phyloP scores from a whole-genome alignment of 1,284 basidiomycete species.

The Sparassis latifolia region DNA sequence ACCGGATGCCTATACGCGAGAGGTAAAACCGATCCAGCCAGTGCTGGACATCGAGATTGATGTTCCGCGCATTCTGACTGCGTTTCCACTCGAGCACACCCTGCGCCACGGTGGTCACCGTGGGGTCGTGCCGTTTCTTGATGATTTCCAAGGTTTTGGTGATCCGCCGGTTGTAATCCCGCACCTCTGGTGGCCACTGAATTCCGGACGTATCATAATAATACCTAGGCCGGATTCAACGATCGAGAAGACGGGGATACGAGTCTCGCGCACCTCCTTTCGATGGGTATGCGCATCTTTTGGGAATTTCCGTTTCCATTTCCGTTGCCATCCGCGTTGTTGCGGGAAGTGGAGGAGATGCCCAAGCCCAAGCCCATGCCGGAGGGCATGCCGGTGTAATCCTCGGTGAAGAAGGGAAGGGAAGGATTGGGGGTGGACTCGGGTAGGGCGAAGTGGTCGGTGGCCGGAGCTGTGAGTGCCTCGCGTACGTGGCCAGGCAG shows the following conservation, averaged over 20 bases:
- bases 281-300: constrained; percentile 70
- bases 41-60: constrained; percentile 87
- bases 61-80: constrained; percentile 50
- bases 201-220: constrained; percentile 68
- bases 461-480: constrained; percentile 47
- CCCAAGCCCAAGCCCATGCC: neutral
- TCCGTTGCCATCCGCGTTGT: constrained; percentile 27
- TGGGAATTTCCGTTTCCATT: constrained; percentile 33
- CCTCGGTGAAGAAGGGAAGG: constrained; percentile 31
- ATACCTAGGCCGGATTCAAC: constrained; percentile 49
- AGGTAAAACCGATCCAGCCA: constrained; percentile 99
- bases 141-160: constrained; percentile 86
- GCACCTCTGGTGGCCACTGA: constrained; percentile 88
- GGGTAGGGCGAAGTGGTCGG: constrained; percentile 42
- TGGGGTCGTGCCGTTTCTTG: constrained; percentile 94
- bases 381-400: constrained; percentile 24
- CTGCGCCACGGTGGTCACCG: constrained; percentile 95
- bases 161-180: constrained; percentile 91
- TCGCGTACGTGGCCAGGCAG: constrained; percentile 65
- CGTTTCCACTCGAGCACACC: constrained; percentile 80
- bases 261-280: constrained; percentile 46
- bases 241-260: too few relatives aligned
- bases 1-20: constrained; percentile 94
- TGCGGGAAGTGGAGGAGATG: constrained; percentile 8
- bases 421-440: constrained; percentile 71